Conservation (phyloP, 2,329 filamentous ascomycete genomes). For the Diaporthe sp. region DNA sequence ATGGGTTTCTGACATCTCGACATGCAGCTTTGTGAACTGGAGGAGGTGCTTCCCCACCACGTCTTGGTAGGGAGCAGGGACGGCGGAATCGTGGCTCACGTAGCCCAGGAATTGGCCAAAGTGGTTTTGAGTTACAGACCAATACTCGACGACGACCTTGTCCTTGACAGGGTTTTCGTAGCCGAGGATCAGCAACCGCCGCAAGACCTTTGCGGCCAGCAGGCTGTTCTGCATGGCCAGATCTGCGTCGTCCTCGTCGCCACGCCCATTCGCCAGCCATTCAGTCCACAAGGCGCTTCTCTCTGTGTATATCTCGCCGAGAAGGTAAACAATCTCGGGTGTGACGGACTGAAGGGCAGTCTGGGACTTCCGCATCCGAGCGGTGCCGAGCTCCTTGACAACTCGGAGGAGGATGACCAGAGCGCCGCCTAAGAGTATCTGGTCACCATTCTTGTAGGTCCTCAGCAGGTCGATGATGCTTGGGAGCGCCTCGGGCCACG, state of each 20-base stretch:
- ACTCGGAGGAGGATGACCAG: conserved; percentile 85
- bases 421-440: conserved; percentile 75
- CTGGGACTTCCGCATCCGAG: conserved; percentile 78
- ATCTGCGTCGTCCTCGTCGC: conserved; percentile 68
- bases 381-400: conserved; percentile 90
- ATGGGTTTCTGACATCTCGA: conserved; percentile 84
- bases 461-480: conserved; percentile 74
- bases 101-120: conserved; percentile 80
- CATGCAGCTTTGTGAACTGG: conserved; percentile 91
- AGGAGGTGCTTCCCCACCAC: conserved; percentile 86
- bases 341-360: conserved; percentile 81
- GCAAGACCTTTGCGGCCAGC: conserved; percentile 80
- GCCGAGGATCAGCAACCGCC: conserved; percentile 81
- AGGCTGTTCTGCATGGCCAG: conserved; percentile 81
- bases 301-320: conserved; percentile 81
- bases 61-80: conserved; percentile 65
- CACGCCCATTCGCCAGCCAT: conserved; percentile 66
- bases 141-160: conserved; percentile 80
- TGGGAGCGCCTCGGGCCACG: conserved; percentile 78
- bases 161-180: conserved; percentile 88
- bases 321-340: conserved; percentile 84
- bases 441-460: conserved; percentile 64
- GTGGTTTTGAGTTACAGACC: conserved; percentile 81
- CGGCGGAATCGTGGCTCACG: conserved; percentile 65
- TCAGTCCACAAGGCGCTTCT: conserved; percentile 77